These are phyloP conservation scores for Acidiella bohemica DNA, from an alignment of 495 filamentous ascomycete species.

Conservation along the genomic window DNA sequence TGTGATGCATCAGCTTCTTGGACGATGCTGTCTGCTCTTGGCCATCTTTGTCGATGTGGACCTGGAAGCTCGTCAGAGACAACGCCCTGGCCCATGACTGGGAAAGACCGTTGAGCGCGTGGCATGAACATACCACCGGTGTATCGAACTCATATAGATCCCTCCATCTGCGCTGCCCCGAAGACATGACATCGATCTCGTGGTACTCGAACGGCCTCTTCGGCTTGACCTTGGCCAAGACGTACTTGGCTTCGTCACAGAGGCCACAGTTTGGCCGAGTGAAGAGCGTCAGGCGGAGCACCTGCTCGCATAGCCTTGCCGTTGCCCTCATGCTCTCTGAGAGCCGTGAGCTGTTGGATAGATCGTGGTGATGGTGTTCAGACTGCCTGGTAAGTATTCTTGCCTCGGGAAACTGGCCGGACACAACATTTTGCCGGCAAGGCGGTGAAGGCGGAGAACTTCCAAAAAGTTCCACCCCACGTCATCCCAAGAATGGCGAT, in stretches of 20 bases:
- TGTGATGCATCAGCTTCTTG: constrained; percentile 74
- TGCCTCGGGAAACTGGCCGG: no score
- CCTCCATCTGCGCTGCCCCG: constrained; percentile 53
- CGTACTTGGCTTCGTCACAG: constrained; percentile 60
- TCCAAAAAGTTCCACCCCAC: no score
- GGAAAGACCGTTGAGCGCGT: no score
- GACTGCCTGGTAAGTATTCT: no score
- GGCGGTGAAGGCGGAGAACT: no score
- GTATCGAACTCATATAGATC: constrained; percentile 81
- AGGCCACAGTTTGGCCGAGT: constrained; percentile 66
- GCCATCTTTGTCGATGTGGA: constrained; percentile 43
- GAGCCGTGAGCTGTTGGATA: no score
- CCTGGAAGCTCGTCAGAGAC: constrained; percentile 32
- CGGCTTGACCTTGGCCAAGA: constrained; percentile 57
- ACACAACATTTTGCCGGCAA: no score
- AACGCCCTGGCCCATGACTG: background rate
- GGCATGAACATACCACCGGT: constrained; percentile 62
- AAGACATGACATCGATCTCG: constrained; percentile 67
- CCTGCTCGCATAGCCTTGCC: constrained; percentile 29
- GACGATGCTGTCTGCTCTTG: constrained; percentile 42
- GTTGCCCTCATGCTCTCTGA: constrained; percentile 18
- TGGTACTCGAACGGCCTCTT: constrained; percentile 55
- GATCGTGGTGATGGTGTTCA: no score
- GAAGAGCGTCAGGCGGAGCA: constrained; percentile 66
- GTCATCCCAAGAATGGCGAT: no score